Percentiles rank a stretch among this genome's conserved stretches.
Evolutionary conservation across 495 filamentous ascomycete genomes (phyloP).

Genomic region (Annulohypoxylon bovei): DNA sequence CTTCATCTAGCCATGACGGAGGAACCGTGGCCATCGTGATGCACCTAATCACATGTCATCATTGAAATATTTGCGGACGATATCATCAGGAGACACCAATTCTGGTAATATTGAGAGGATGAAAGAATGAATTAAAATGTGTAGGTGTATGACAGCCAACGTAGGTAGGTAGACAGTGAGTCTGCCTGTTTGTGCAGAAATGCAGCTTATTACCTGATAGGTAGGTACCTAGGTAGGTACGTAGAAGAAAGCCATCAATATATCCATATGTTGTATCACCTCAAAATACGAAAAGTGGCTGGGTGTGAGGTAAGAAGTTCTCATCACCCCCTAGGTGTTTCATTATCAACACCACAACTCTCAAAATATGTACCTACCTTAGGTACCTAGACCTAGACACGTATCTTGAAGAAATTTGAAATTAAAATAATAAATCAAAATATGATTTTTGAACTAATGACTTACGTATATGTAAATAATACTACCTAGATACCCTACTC

Average conservation of each 20-base stretch:
- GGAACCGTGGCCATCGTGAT: background rate
- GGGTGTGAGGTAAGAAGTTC: no score
- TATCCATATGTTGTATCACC: background rate
- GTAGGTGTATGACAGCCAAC: background rate
- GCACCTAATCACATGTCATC: background rate
- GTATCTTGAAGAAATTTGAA: no score
- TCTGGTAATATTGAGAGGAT: no score
- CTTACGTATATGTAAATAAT: no score
- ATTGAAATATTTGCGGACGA: background rate
- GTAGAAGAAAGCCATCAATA: no score
- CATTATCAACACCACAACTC: no score
- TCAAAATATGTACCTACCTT: no score
- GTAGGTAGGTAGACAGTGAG: background rate
- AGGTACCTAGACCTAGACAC: background rate
- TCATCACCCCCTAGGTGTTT: no score
- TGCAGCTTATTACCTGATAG: background rate
- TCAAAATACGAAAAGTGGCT: background rate
- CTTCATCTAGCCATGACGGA: slow-evolving; percentile 21
- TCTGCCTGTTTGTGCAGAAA: background rate
- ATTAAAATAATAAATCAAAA: background rate
- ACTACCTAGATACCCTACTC: background rate
- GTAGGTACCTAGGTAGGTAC: background rate
- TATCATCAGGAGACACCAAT: background rate
- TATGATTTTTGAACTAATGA: background rate
- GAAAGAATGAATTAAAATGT: background rate